Base-by-base conservation (phyloP, 2,329 filamentous ascomycete genomes). In the Byssoonygena ceratinophila region DNA sequence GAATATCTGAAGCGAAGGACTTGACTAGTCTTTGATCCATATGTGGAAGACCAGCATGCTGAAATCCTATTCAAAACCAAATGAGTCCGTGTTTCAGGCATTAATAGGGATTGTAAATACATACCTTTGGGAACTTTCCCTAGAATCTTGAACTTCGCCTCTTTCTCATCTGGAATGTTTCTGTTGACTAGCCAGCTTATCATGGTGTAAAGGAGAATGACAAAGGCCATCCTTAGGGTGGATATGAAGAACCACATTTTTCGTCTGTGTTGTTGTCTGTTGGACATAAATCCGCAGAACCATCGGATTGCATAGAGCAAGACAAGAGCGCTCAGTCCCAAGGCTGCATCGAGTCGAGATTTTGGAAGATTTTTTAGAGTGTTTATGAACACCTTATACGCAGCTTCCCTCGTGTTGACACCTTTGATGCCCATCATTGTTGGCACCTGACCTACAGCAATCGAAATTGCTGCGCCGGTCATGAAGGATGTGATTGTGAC, bases 401-500 rank as follows among this genome's bases (percentile, higher is more conserved):
- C 32, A 18, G 79, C 78, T 1, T 78, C 75, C 1, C 75, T 75
- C 23, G 72, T 71, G 2, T 75, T 72, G 1, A 78, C 72, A 23
- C 71, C 68, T 8, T 68, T 56, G 47, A 79, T 72, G 8, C 81
- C 81, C 1, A 84, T 74, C 0, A 84, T 73, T 1, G 77, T 77
- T 2, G 74, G 77, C 52, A 84, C 74, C 61, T 84, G 81, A n/a
- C 79, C 80, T 46, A 83, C 75, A 20, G 79, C 76, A 60, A 84
- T 84, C 27, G 79, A 81, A 45, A 84, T 76, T 22, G 80, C 81
- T 1, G 81, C 80, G 1, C 81, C 80, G 0, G 80, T 81, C 58
- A 84, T 82, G 67, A 83, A 84, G 3, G 81, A 81, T 5, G 73
- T 79, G 0, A 84, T 71, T 1, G 84, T 78, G 0, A 81, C 81